These are phyloP conservation scores for Backusella sp. DNA, from an alignment of 192 early-diverging fungal genomes.

Conservation along the genomic window DNA sequence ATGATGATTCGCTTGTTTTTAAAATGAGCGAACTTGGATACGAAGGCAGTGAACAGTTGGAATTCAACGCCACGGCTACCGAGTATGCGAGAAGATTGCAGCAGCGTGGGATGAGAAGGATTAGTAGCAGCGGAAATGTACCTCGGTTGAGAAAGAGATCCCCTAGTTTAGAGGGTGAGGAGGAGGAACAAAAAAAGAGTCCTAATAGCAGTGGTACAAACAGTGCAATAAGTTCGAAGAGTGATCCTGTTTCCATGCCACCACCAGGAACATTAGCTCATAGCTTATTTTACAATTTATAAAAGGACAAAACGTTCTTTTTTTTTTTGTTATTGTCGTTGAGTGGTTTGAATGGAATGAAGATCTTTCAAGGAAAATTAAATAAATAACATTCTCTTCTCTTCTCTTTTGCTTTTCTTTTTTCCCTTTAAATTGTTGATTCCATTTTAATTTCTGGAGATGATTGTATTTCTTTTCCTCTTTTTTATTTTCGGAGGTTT, in stretches of 20 bases:
- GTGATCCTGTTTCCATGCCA: not conserved
- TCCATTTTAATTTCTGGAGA: not conserved
- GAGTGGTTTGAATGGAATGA: not conserved
- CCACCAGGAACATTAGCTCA: slow-evolving; percentile 1
- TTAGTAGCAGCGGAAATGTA: not conserved
- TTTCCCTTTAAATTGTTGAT: not conserved
- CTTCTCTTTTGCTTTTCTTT: not conserved
- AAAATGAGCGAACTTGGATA: slow-evolving; percentile 35
- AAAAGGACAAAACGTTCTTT: not conserved
- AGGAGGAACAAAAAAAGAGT: not conserved
- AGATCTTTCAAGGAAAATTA: not conserved
- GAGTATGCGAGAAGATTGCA: not conserved
- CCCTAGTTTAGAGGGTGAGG: not conserved
- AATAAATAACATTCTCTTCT: slow-evolving; percentile 1
- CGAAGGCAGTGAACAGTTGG: not conserved
- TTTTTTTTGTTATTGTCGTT: not conserved
- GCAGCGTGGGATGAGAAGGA: slow-evolving; percentile 3
- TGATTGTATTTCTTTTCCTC: not conserved
- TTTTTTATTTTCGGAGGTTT: slow-evolving; percentile 1
- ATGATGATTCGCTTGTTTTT: slow-evolving; percentile 38
- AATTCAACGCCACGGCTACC: not conserved
- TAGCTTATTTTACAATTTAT: slow-evolving; percentile 6
- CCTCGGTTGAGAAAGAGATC: not conserved
- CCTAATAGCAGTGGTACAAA: not conserved
- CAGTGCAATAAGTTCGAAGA: not conserved